Conservation (phyloP, 306 rosid genomes). For the Adenanthera pavonina region DNA sequence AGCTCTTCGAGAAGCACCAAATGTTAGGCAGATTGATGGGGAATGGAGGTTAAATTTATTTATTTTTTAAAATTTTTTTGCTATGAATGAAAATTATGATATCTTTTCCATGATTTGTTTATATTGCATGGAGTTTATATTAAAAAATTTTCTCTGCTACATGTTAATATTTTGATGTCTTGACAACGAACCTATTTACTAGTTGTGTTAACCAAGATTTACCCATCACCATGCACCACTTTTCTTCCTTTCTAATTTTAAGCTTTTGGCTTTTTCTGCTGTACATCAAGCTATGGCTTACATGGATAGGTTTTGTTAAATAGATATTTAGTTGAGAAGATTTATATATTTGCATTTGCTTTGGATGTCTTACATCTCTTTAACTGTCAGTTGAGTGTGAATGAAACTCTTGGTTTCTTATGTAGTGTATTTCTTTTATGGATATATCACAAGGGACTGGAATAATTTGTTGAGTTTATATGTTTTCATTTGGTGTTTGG, state of each 20-base stretch:
- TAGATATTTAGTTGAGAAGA: neutral
- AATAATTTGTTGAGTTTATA: neutral
- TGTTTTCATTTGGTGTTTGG: neutral
- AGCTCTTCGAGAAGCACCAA: constrained; percentile 90
- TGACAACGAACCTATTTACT: neutral
- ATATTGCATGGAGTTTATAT: neutral
- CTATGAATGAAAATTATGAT: neutral
- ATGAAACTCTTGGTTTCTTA: neutral
- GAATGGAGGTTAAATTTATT: constrained; percentile 74
- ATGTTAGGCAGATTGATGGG: constrained; percentile 79
- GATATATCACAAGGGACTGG: neutral
- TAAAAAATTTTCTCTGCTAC: neutral
- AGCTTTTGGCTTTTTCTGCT: neutral
- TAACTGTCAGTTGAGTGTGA: neutral
- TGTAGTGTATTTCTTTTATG: neutral
- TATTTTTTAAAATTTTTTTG: neutral
- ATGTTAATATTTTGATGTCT: neutral
- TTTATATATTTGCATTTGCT: neutral
- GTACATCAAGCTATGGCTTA: neutral
- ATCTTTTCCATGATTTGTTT: neutral
- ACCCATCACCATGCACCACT: neutral
- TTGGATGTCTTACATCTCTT: neutral
- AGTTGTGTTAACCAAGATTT: neutral
- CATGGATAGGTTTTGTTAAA: neutral
- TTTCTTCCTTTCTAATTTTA: neutral